A percentile compares a stretch with the other conserved stretches of the same genome.
Conservation (phyloP, 345 rosid species). For the Raphanus sativus region DNA sequence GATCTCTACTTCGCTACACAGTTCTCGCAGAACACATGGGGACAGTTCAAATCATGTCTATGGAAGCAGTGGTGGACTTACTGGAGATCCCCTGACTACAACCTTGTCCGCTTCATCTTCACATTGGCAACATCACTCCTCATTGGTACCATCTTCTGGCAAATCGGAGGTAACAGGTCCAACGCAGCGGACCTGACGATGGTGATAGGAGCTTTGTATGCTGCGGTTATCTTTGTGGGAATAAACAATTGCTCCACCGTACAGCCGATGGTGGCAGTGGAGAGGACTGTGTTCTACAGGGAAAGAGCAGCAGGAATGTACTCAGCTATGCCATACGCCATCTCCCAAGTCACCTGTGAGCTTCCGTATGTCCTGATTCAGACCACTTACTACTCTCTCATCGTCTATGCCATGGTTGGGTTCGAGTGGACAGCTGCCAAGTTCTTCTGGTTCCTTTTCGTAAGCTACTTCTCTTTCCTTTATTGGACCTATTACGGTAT, state of each 20-base stretch:
- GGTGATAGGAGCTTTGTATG: slow-evolving; percentile 68
- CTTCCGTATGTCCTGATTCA: slow-evolving; percentile 68
- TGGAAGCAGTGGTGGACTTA: slow-evolving; percentile 76
- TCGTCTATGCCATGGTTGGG: slow-evolving; percentile 75
- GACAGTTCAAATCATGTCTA: slow-evolving; percentile 60
- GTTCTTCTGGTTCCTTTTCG: slow-evolving; percentile 74
- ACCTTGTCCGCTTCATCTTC: slow-evolving; percentile 54
- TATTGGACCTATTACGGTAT: slow-evolving; percentile 92
- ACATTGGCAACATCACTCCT: slow-evolving; percentile 48
- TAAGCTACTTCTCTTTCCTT: slow-evolving; percentile 79
- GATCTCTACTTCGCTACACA: slow-evolving; percentile 53
- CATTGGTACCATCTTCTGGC: slow-evolving; percentile 63
- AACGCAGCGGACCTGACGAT: slow-evolving; percentile 45
- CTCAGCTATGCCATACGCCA: slow-evolving; percentile 35
- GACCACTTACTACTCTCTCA: slow-evolving; percentile 54
- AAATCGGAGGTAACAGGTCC: slow-evolving; percentile 49
- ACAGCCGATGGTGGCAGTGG: slow-evolving; percentile 57
- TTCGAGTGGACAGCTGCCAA: slow-evolving; percentile 69
- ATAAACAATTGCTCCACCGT: slow-evolving; percentile 67
- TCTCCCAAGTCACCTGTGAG: slow-evolving; percentile 60
- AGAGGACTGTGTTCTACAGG: slow-evolving; percentile 15
- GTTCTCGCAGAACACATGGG: slow-evolving; percentile 53
- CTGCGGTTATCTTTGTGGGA: slow-evolving; percentile 54
- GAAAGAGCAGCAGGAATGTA: slow-evolving; percentile 54
- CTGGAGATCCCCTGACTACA: slow-evolving; percentile 74